Percentiles rank a stretch among this genome's conserved stretches.
phyloP scores from a whole-genome alignment of 2,329 filamentous ascomycete genomes.

The Metarhizium sp. region DNA sequence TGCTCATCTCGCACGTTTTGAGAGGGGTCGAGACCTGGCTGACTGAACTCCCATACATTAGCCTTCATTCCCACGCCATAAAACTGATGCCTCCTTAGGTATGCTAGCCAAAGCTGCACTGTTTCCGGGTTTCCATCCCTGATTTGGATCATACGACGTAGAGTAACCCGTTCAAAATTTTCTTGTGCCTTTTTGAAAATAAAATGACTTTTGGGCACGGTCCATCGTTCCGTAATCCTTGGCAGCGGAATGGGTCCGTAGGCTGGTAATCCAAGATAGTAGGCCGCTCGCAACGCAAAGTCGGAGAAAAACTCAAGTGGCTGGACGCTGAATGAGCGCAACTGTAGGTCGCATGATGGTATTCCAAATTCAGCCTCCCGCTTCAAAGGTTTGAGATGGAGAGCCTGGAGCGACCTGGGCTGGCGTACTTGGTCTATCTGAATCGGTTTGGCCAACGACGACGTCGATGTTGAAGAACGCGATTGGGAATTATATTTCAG shows the following conservation, averaged over 20 bases:
- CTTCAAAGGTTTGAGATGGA: slow-evolving; percentile 78
- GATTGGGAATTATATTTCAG: not conserved
- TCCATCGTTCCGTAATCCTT: slow-evolving; percentile 85
- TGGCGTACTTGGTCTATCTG: slow-evolving; percentile 35
- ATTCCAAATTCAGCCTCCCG: slow-evolving; percentile 66
- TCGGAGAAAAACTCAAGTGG: slow-evolving; percentile 93
- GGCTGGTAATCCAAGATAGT: slow-evolving; percentile 82
- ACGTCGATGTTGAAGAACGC: not conserved
- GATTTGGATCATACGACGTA: slow-evolving; percentile 82
- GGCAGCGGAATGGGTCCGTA: slow-evolving; percentile 81
- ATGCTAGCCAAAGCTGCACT: slow-evolving; percentile 87
- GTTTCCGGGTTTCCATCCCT: slow-evolving; percentile 83
- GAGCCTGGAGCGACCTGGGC: slow-evolving; percentile 72
- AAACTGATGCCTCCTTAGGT: slow-evolving; percentile 83
- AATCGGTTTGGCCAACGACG: not conserved
- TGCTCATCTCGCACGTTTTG: slow-evolving; percentile 15
- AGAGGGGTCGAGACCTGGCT: slow-evolving; percentile 39
- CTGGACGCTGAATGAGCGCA: slow-evolving; percentile 82
- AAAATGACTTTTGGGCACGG: slow-evolving; percentile 79
- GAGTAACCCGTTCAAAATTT: slow-evolving; percentile 89
- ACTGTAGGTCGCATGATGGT: slow-evolving; percentile 80
- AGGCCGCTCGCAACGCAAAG: slow-evolving; percentile 88
- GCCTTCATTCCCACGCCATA: slow-evolving; percentile 99
- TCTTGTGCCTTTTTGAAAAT: slow-evolving; percentile 97
- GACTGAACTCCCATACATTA: slow-evolving; percentile 84